Evolutionary conservation across 2,329 filamentous ascomycete genomes (phyloP), one percentile per base, ranked within the genome.

Genomic region (Sporothrix dimorphospora): DNA sequence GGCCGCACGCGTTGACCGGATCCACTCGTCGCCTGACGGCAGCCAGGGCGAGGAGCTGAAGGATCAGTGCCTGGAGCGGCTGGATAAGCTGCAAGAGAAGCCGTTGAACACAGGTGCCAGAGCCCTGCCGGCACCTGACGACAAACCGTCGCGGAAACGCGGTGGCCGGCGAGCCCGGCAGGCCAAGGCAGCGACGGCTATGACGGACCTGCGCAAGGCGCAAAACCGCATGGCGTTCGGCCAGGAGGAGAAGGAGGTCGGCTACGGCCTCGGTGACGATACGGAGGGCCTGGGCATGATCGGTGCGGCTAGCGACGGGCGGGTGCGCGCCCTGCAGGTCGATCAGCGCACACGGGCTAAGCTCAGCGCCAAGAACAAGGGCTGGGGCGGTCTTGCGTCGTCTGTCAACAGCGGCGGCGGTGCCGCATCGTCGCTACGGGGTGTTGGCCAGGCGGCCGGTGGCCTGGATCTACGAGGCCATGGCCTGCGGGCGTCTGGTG

Each of bases 191-290:
- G 94, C 95, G 4, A 93, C 93, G 7, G 95, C 96, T 73, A 97
- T 98, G 94, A 99, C 96, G 0, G 96, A 99, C 71, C 85, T 99
- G 40, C 91, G 94, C 75, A 98, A 98, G 81, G 94, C 94, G 4
- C 96, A 98, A 82, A 99, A 99, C 83, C 89, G 96, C 70, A 91
- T 99, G 88, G 94, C 91, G 0, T 99, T 99, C 78, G 94, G 94
- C 72, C 96, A 97, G 80, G 95, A 98, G 81, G 96, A 99, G 82
- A 91, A 90, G 77, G 96, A 99, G 81, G 91, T 96, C 0, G 95
- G 94, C 42, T 98, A 97, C 80, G 95, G 94, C 47, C 90, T 89
- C 0, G 93, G 94, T 68, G 94, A 97, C 76, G 89, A 89, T 71
- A 97, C 94, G 0, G 90, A 91, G 73, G 96, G 96, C 38, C 84